phyloP scores from a whole-genome alignment of 805 yeast species.

The Kodamaea laetipori region DNA sequence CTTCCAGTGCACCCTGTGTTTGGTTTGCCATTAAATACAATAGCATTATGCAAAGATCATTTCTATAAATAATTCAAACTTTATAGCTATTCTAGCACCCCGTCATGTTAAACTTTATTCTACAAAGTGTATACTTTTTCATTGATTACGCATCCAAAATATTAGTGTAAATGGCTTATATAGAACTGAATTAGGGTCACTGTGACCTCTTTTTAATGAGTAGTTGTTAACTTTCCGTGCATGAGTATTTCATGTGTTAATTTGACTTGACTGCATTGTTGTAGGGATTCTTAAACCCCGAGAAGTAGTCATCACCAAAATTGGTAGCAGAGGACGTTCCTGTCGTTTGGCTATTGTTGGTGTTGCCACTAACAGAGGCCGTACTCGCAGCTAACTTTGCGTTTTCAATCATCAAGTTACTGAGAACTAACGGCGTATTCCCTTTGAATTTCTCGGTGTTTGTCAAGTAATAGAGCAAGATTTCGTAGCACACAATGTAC shows the following conservation, averaged over 20 bases:
- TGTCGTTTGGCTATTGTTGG: conserved; percentile 2
- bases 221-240: background rate
- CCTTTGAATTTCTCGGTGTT: conserved; percentile 15
- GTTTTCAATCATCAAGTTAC: conserved; percentile 9
- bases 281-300: conserved; percentile 9
- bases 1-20: conserved; percentile 30
- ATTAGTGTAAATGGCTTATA: background rate
- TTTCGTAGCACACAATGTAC: conserved; percentile 72
- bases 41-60: conserved; percentile 4
- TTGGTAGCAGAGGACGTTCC: conserved; percentile 2
- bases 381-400: background rate
- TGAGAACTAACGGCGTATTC: conserved; percentile 8
- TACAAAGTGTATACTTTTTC: background rate
- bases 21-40: conserved; percentile 24
- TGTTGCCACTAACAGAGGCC: background rate
- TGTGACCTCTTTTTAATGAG: background rate
- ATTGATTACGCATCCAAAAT: background rate
- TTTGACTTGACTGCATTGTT: conserved; percentile 10
- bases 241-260: conserved; percentile 1
- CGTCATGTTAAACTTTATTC: background rate
- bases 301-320: conserved; percentile 14
- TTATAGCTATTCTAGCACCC: background rate
- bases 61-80: conserved; percentile 1
- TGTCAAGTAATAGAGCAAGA: conserved; percentile 34
- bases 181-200: background rate